These are phyloP conservation scores for Afroboletus lepidellus DNA, from an alignment of 1,284 basidiomycete genomes.

Conservation along the genomic window DNA sequence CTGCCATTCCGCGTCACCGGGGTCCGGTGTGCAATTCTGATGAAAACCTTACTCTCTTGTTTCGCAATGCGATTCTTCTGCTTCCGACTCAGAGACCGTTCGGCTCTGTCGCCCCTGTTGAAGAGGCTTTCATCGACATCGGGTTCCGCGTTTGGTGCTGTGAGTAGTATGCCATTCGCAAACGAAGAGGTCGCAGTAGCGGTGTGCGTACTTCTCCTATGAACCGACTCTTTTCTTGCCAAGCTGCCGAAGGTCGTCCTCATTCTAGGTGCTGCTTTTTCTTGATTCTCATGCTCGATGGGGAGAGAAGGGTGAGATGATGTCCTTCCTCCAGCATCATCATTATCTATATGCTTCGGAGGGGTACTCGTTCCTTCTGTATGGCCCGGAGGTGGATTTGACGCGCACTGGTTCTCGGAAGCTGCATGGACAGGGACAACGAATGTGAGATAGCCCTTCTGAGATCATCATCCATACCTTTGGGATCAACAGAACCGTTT, in stretches of 20 bases:
- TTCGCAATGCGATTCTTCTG: slow-evolving; percentile 30
- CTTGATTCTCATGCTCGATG: slow-evolving; percentile 12
- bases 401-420: not conserved
- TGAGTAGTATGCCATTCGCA: slow-evolving; percentile 25
- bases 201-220: slow-evolving; percentile 23
- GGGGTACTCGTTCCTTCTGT: not conserved
- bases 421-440: slow-evolving; percentile 1
- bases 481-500: not conserved
- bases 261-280: not conserved
- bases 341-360: not conserved
- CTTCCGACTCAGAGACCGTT: slow-evolving; percentile 26
- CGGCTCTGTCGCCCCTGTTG: slow-evolving; percentile 22
- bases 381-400: not conserved
- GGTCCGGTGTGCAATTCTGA: not conserved
- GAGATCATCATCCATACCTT: slow-evolving; percentile 2
- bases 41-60: slow-evolving; percentile 23
- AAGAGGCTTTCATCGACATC: slow-evolving; percentile 22
- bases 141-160: slow-evolving; percentile 22
- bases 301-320: slow-evolving; percentile 29
- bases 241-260: not conserved
- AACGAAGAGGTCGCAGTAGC: slow-evolving; percentile 23
- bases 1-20: slow-evolving; percentile 13
- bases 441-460: not conserved
- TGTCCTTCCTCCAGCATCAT: not conserved
- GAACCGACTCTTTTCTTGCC: slow-evolving; percentile 23